Percentiles rank a stretch among this genome's conserved stretches.
Conservation (phyloP, 805 yeast species). For the Lachancea thermotolerans region DNA sequence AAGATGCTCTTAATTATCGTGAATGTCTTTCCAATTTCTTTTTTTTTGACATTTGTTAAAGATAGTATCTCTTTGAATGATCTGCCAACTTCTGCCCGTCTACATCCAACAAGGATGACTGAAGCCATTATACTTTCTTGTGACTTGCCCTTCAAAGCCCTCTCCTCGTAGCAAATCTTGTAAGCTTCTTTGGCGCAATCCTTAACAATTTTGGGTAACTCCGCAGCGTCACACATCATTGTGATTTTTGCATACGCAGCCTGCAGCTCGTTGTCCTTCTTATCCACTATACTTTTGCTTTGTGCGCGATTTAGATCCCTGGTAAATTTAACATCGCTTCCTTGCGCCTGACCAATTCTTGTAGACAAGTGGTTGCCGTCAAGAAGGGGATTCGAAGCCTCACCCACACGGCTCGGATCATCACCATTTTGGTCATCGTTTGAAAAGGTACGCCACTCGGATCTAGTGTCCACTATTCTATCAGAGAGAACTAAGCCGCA, state of each 20-base stretch:
- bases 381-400: conserved; percentile 85
- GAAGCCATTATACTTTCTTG: conserved; percentile 96
- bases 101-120: conserved; percentile 87
- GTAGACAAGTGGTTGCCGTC: conserved; percentile 91
- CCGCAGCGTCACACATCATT: conserved; percentile 95
- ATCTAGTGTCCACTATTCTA: conserved; percentile 86
- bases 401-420: conserved; percentile 99
- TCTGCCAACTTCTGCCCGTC: conserved; percentile 89
- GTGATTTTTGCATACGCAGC: conserved; percentile 87
- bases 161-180: conserved; percentile 83
- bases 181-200: conserved; percentile 97
- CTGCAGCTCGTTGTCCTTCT: conserved; percentile 78
- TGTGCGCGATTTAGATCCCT: conserved; percentile 88
- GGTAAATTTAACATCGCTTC: conserved; percentile 81
- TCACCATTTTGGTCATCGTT: conserved; percentile 98
- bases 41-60: conserved; percentile 84
- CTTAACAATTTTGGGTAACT: conserved; percentile 88
- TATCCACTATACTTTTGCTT: conserved; percentile 75
- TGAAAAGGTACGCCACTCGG: conserved; percentile 98
- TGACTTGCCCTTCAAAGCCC: conserved; percentile 79
- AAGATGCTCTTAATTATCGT: conserved; percentile 71
- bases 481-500: conserved; percentile 94
- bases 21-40: conserved; percentile 89
- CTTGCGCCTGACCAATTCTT: conserved; percentile 80
- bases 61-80: conserved; percentile 96